Base-by-base conservation (phyloP, 1,284 basidiomycete species). In the Trametes pubescens region DNA sequence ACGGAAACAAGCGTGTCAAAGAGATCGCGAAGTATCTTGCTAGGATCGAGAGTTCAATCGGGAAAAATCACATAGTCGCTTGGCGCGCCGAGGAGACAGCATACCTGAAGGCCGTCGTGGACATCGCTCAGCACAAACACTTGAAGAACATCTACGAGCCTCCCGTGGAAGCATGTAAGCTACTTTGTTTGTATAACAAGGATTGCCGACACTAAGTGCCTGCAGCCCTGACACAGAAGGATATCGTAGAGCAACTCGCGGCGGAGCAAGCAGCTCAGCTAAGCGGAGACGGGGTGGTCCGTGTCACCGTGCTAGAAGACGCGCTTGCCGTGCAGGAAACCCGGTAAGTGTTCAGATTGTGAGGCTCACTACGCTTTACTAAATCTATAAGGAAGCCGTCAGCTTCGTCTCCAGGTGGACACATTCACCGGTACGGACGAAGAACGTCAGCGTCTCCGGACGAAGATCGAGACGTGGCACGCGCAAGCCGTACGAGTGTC, bases 101-200 rank as follows among this genome's bases (percentile, higher is more conserved):
- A 9, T 37, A 6, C 5, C 21, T 11, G 21, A 40, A 53, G 22
- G 24, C 38, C 11, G 57, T 64, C 3, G 52, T 64, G 35, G 47
- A 59, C 48, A 38, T 55, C 16, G 14, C 14, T 1, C 8, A 64
- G 22, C 57, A 64, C 22, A 49, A 55, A 13, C 46, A 35, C 37
- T n/a, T 64, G 2, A n/a, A 24, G 16, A 64, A 59, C 46, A 52
- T 46, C 1, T 64, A 59, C 24, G 57, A 64, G 18, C 44, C 52
- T 3, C 37, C 52, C 1, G 9, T n/a, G 16, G 29, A 44, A 13
- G 34, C 44, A 0, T 44, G 62, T 64, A n/a, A 14, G 57, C 8
- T 7, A 16, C 2, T 16, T 13, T 16, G 14, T n/a, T n/a, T n/a
- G n/a, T n/a, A n/a, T n/a, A 16, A 16, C 40, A 4, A 2, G 4